Conservation (phyloP, 441 rosid genomes). For the Biscutella auriculata region DNA sequence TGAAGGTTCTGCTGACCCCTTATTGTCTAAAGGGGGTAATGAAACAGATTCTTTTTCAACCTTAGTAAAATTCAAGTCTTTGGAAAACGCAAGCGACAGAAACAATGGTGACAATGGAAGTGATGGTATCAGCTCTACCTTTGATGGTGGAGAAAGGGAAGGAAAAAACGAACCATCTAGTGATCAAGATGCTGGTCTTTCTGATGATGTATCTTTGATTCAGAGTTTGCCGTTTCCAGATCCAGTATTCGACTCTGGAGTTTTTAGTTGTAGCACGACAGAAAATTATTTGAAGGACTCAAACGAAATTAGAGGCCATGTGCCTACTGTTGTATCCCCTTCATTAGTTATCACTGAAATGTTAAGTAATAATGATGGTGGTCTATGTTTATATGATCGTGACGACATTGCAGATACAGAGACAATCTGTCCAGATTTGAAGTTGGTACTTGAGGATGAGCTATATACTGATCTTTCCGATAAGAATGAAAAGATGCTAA, state of each 20-base stretch:
- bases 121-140: background rate
- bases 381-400: constrained; percentile 20
- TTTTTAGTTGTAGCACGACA: constrained; percentile 10
- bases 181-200: constrained; percentile 12
- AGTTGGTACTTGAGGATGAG: constrained; percentile 16
- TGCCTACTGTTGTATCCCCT: constrained; percentile 15
- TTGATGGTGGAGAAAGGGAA: constrained; percentile 18
- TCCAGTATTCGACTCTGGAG: constrained; percentile 14
- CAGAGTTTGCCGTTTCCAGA: constrained; percentile 15
- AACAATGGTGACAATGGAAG: constrained; percentile 3
- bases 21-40: constrained; percentile 2
- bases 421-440: constrained; percentile 17
- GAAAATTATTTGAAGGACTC: constrained; percentile 17
- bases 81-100: constrained; percentile 4
- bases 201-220: constrained; percentile 15
- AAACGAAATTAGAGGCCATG: constrained; percentile 17
- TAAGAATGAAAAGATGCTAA: constrained; percentile 18
- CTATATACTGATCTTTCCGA: constrained; percentile 6
- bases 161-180: constrained; percentile 11
- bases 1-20: background rate
- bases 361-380: constrained; percentile 15
- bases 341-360: constrained; percentile 18
- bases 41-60: constrained; percentile 15
- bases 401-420: constrained; percentile 9
- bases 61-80: constrained; percentile 1